Base-by-base conservation (phyloP, 371 early-diverging fungal species). In the Apophysomyces variabilis region DNA sequence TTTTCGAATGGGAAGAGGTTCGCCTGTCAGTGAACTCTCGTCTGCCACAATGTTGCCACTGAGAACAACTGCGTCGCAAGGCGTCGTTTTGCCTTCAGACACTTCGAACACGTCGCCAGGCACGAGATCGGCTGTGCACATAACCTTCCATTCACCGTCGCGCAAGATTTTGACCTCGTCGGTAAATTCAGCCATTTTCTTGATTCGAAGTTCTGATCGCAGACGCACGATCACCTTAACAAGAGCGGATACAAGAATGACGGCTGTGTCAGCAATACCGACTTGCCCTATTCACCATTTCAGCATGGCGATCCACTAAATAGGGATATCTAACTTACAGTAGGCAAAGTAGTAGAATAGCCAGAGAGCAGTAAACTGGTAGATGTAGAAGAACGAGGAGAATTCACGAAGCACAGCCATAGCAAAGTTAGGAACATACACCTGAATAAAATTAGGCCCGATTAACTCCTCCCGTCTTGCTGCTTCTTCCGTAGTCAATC, bases 81-180 rank as follows among this genome's bases (percentile, higher is more conserved):
- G 85, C 7, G 90, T 67, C 11, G 80, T 81, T 60, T 85, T 79
- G 54, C 82, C 84, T 41, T 83, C 69, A 5, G 57, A 68, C 3
- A 93, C 70, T 67, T 86, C 84, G 61, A 91, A 83, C 5, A 90
- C 86, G 74, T 93, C 94, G 21, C 94, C 94, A 9, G 90, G 87
- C 12, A 92, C 90, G 26, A 93, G 66, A 5, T 87, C 79, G 14
- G 71, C 69, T 5, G 88, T 87, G 0, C 86, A 80, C 38, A 84
- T 57, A 6, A 61, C 62, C 11, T 61, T 50, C 91, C 91, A 91
- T 32, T 68, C 54, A 60, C 84, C 85, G 67, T 90, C 85, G 43
- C 94, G 85, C 1, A 80, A 61, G 4, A 91, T 89, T 8, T 71
- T 41, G 36, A 75, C 62, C 1, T 66, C 64, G 54, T 86, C 85